phyloP scores from a whole-genome alignment of 345 rosid species.

The Physaria fendleri region DNA sequence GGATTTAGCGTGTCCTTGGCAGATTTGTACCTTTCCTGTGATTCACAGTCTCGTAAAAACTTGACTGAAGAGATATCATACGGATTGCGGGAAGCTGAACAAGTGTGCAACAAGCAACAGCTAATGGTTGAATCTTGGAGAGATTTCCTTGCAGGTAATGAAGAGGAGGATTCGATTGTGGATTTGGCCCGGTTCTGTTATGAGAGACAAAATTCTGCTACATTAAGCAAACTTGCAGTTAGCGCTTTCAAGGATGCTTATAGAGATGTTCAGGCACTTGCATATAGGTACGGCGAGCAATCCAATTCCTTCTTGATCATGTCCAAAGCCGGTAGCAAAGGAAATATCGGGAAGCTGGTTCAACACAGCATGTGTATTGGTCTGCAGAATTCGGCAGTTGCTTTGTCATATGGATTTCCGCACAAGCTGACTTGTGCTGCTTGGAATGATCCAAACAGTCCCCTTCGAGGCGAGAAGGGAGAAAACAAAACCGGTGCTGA shows the following conservation, averaged over 20 bases:
- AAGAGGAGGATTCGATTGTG: slow-evolving; percentile 33
- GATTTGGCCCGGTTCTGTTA: slow-evolving; percentile 41
- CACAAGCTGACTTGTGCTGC: slow-evolving; percentile 51
- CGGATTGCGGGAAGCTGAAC: slow-evolving; percentile 64
- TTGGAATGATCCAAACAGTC: slow-evolving; percentile 53
- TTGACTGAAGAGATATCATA: slow-evolving; percentile 57
- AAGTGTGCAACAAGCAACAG: slow-evolving; percentile 56
- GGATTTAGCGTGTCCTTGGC: slow-evolving; percentile 79
- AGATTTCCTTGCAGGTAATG: slow-evolving; percentile 49
- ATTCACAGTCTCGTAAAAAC: slow-evolving; percentile 40
- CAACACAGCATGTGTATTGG: slow-evolving; percentile 94
- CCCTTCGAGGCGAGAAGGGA: slow-evolving; percentile 9
- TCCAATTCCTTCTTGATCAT: slow-evolving; percentile 68
- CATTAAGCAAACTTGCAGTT: slow-evolving; percentile 61
- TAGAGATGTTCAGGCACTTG: slow-evolving; percentile 68
- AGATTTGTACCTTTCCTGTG: slow-evolving; percentile 65
- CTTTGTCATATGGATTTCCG: slow-evolving; percentile 81
- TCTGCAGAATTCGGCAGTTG: slow-evolving; percentile 68
- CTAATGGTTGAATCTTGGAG: slow-evolving; percentile 61
- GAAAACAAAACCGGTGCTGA: slow-evolving; percentile 27
- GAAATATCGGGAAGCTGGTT: slow-evolving; percentile 63
- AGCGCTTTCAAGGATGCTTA: slow-evolving; percentile 70
- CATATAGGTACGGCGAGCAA: slow-evolving; percentile 47
- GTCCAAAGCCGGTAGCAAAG: slow-evolving; percentile 95
- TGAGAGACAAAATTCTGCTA: slow-evolving; percentile 76